A percentile compares a stretch with the other conserved stretches of the same genome.
These are phyloP conservation scores for Tolypocladium pustulatum DNA, from an alignment of 2,329 filamentous ascomycete genomes.

Conservation along the genomic window DNA sequence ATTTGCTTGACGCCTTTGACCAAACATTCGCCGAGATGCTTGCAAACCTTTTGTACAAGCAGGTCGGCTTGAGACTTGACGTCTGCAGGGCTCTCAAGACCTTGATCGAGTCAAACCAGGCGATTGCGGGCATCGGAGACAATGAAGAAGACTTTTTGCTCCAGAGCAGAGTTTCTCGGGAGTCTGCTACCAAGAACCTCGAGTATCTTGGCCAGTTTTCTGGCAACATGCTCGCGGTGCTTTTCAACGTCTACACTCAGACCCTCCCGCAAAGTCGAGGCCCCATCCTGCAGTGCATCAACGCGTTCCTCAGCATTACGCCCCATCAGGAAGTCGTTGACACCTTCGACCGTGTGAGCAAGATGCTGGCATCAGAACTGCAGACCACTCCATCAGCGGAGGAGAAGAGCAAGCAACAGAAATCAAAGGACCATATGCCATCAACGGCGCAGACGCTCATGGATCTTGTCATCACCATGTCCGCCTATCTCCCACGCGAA, in stretches of 20 bases:
- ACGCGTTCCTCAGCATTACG: conserved; percentile 85
- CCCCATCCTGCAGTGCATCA: conserved; percentile 87
- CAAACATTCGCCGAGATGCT: conserved; percentile 82
- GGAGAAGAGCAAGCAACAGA: conserved; percentile 53
- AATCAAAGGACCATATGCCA: conserved; percentile 65
- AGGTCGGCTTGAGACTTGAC: conserved; percentile 76
- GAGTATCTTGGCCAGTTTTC: conserved; percentile 70
- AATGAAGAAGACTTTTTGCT: conserved; percentile 63
- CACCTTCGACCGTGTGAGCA: conserved; percentile 79
- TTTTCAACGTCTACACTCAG: conserved; percentile 99
- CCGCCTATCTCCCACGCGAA: conserved; percentile 79
- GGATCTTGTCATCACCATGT: conserved; percentile 94
- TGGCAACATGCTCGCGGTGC: conserved; percentile 81
- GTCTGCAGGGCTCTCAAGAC: conserved; percentile 80
- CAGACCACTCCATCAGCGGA: conserved; percentile 36
- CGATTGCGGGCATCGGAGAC: conserved; percentile 58
- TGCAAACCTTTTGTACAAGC: conserved; percentile 85
- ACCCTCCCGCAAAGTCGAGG: conserved; percentile 88
- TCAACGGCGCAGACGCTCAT: conserved; percentile 91
- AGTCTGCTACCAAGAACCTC: conserved; percentile 67
- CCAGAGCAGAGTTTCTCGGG: conserved; percentile 68
- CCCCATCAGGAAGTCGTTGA: conserved; percentile 68
- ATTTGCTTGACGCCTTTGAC: conserved; percentile 68
- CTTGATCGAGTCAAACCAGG: conserved; percentile 84
- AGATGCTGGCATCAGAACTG: conserved; percentile 69